phyloP scores from a whole-genome alignment of 2,329 filamentous ascomycete species.

The Coniochaeta sp. region DNA sequence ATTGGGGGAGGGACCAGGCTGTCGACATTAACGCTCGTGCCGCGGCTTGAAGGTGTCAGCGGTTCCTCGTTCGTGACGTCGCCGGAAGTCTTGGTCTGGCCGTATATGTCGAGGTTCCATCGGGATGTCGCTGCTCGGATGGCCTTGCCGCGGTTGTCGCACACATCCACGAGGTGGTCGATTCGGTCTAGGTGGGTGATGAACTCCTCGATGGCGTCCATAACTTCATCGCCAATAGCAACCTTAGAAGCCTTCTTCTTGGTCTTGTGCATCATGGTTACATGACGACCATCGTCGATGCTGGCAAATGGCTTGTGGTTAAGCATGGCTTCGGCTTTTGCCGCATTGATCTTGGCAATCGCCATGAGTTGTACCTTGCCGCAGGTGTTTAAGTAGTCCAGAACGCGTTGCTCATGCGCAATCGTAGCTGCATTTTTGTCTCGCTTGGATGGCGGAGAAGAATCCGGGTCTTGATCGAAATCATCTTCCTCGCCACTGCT shows the following conservation, averaged over 20 bases:
- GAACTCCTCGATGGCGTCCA: slow-evolving; percentile 57
- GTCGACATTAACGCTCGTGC: slow-evolving; percentile 19
- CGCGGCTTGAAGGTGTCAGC: slow-evolving; percentile 32
- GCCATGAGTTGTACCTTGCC: slow-evolving; percentile 70
- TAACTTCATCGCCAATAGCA: slow-evolving; percentile 44
- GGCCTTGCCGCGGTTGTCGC: slow-evolving; percentile 60
- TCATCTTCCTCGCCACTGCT: slow-evolving; percentile 29
- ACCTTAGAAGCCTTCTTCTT: slow-evolving; percentile 37
- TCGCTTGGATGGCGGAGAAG: not conserved
- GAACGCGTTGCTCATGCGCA: slow-evolving; percentile 36
- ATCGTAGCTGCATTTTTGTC: not conserved
- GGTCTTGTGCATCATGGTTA: slow-evolving; percentile 47
- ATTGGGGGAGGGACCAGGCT: slow-evolving; percentile 22
- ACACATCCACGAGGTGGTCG: slow-evolving; percentile 70
- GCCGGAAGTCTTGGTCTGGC: slow-evolving; percentile 25
- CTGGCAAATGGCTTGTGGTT: slow-evolving; percentile 65
- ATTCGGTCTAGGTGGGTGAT: slow-evolving; percentile 74
- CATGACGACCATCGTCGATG: slow-evolving; percentile 57
- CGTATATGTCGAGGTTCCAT: slow-evolving; percentile 43
- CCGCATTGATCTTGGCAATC: slow-evolving; percentile 67
- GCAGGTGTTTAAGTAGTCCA: slow-evolving; percentile 79
- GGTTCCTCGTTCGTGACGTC: slow-evolving; percentile 27
- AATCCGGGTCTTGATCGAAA: slow-evolving; percentile 5
- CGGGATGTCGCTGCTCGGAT: slow-evolving; percentile 36
- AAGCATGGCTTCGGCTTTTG: slow-evolving; percentile 61